A percentile compares a stretch with the other conserved stretches of the same genome.
phyloP scores from a whole-genome alignment of 495 filamentous ascomycete species.

The Polyplosphaeria fusca region DNA sequence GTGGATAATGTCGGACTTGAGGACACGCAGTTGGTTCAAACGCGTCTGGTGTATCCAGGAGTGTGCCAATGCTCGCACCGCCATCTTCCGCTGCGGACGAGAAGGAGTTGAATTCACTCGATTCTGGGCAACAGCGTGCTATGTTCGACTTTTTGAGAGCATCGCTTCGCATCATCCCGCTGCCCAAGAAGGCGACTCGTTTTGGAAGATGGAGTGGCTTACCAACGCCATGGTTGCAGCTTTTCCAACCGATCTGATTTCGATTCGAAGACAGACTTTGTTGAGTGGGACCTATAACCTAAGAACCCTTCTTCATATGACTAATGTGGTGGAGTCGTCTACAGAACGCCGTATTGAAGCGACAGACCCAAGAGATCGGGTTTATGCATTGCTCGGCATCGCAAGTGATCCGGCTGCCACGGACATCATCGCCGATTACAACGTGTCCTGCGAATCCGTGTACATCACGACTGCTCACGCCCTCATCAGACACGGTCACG shows the following conservation, averaged over 20 bases:
- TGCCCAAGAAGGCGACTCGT: too few species aligned
- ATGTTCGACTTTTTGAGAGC: too few species aligned
- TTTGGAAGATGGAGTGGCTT: background rate
- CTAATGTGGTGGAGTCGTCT: background rate
- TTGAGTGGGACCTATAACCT: background rate
- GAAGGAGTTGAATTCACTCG: constrained; percentile 1
- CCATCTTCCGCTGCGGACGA: constrained; percentile 8
- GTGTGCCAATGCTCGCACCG: constrained; percentile 1
- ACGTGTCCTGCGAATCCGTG: constrained; percentile 23
- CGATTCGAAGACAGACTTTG: background rate
- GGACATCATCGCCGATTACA: constrained; percentile 33
- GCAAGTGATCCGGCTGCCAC: constrained; percentile 24
- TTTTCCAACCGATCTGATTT: background rate
- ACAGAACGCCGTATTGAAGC: constrained; percentile 8
- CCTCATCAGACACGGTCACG: constrained; percentile 9
- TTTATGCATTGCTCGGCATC: constrained; percentile 36
- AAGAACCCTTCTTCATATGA: background rate
- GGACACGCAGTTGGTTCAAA: constrained; percentile 4
- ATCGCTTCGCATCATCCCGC: too few species aligned
- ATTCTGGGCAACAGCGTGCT: too few species aligned
- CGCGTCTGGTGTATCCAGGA: constrained; percentile 19
- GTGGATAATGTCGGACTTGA: constrained; percentile 9
- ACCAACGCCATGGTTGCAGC: background rate
- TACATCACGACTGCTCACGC: constrained; percentile 22
- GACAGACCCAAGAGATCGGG: constrained; percentile 30